phyloP scores from a whole-genome alignment of 148 eudicot genomes.

The Heliamphora exappendiculata region DNA sequence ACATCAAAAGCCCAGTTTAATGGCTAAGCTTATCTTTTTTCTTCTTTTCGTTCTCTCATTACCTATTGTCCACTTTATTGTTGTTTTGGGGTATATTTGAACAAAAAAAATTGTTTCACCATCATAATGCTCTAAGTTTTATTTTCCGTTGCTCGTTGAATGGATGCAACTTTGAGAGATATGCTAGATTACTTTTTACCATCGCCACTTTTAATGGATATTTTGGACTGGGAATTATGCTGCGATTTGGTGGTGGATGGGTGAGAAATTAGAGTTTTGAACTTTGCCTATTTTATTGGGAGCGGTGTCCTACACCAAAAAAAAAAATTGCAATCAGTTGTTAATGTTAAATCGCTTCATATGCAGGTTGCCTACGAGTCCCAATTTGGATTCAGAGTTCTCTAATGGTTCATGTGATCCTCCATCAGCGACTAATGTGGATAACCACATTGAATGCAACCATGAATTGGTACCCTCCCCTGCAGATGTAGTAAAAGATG shows the following conservation, averaged over 20 bases:
- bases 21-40: background rate
- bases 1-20: background rate
- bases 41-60: background rate
- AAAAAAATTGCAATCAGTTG: background rate
- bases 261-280: background rate
- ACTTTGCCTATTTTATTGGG: background rate
- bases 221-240: background rate
- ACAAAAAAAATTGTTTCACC: background rate
- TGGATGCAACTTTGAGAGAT: background rate
- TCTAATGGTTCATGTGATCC: constrained; percentile 23
- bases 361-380: constrained; percentile 23
- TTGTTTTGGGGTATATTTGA: background rate
- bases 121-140: background rate
- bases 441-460: constrained; percentile 25
- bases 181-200: background rate
- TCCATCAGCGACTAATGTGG: constrained; percentile 29
- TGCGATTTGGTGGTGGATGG: background rate
- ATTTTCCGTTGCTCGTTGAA: background rate
- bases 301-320: background rate
- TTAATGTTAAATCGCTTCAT: background rate
- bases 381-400: constrained; percentile 21
- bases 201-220: background rate
- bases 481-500: constrained; percentile 24
- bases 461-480: constrained; percentile 43
- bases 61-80: background rate